Evolutionary conservation across 495 filamentous ascomycete species (phyloP).

Genomic region (Trichoderma orchidacearum): DNA sequence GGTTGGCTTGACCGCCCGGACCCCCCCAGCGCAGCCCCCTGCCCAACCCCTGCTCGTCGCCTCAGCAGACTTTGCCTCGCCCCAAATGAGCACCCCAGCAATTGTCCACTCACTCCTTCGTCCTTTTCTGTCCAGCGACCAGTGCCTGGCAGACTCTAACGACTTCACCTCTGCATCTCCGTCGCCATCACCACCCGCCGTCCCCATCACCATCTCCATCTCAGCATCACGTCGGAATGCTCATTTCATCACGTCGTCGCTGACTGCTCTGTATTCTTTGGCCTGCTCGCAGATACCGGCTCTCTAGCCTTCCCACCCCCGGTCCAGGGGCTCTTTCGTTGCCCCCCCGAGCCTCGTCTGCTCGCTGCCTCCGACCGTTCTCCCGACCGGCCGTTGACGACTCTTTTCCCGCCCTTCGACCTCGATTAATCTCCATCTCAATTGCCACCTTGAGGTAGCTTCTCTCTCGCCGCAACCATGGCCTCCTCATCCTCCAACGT

Average conservation of each 20-base stretch:
- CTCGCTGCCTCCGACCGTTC: not conserved
- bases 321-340: not conserved
- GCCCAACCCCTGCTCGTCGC: not conserved
- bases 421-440: not conserved
- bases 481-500: slow-evolving; percentile 95
- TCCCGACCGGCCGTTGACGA: not conserved
- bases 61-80: not conserved
- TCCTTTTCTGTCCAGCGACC: not conserved
- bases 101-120: not conserved
- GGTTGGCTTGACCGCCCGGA: not conserved
- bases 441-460: not conserved
- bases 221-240: not conserved
- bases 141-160: no score
- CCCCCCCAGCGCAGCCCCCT: not conserved
- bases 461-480: slow-evolving; percentile 34
- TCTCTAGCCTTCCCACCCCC: not conserved
- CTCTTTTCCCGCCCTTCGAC: not conserved
- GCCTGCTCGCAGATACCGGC: not conserved
- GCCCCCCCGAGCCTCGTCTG: not conserved
- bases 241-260: not conserved
- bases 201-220: not conserved
- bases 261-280: not conserved
- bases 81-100: not conserved
- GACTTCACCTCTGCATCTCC: not conserved
- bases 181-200: not conserved